phyloP scores from a whole-genome alignment of 768 basidiomycete genomes.

The Sporobolomyces phaffii region DNA sequence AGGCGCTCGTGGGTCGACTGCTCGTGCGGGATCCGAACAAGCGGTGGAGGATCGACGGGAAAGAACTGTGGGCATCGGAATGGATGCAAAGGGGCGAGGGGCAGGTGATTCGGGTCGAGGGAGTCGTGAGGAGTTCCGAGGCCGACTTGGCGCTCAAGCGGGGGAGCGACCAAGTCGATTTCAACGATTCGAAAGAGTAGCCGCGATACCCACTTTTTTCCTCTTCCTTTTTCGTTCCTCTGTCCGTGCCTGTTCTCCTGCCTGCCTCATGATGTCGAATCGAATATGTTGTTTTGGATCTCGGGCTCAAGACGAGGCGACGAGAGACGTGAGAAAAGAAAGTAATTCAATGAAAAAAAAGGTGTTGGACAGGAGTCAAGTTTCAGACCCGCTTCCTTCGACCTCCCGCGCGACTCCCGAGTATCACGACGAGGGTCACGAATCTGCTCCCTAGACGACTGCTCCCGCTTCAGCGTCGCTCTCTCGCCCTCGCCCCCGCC shows the following conservation, averaged over 20 bases:
- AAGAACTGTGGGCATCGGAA: slow-evolving; percentile 57
- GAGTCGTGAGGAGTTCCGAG: neutral
- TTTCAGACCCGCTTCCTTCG: neutral
- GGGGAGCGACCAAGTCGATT: slow-evolving; percentile 1
- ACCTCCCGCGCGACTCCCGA: neutral
- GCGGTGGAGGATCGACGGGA: slow-evolving; percentile 54
- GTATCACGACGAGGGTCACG: slow-evolving; percentile 2
- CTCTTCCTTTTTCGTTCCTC: neutral
- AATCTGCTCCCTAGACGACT: neutral
- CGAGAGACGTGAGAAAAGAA: too few species aligned
- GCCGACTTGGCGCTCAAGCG: neutral
- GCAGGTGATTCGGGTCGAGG: slow-evolving; percentile 39
- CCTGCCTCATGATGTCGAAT: too few species aligned
- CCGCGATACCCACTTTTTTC: too few species aligned
- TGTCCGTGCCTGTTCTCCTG: too few species aligned
- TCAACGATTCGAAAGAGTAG: neutral
- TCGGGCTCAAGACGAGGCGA: too few species aligned
- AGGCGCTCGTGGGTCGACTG: slow-evolving; percentile 57
- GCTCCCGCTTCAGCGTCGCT: neutral
- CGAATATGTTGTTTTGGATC: too few species aligned
- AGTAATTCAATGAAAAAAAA: too few species aligned
- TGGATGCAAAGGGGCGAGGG: slow-evolving; percentile 52
- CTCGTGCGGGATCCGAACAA: slow-evolving; percentile 66
- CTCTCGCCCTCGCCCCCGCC: neutral
- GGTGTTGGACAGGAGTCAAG: neutral